Evolutionary conservation across 2,329 filamentous ascomycete species (phyloP), one percentile per base, ranked within the genome.

Genomic region (Alternaria incomplexa): DNA sequence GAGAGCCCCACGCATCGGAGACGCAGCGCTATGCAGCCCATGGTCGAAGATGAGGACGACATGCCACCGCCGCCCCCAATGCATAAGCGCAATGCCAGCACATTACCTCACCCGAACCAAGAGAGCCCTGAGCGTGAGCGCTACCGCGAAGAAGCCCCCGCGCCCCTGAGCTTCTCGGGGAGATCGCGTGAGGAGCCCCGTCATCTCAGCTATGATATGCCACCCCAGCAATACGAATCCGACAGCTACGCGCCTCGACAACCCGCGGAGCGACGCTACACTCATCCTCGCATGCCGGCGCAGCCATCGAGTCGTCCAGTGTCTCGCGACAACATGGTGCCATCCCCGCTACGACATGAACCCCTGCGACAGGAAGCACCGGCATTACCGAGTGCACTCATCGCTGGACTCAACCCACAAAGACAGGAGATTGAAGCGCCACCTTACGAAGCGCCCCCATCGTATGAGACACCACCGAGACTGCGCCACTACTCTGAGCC

Each of bases 41-140:
- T 85, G 7, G 88, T 88, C 6, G 89, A 91, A 72, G 89, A 91
- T 65, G 87, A 85, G 6, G 88, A 88, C 20, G 85, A 86, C 44
- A 73, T 79, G 36, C 79, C 80, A 12, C 80, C 80, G 17, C 79
- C 79, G 2, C 79, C 79, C 5, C 79, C 79, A 10, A 74, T 77
- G 48, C 80, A 81, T 58, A 71, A 78, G 47, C 78, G 73, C 51
- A 73, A 76, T 56, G 74, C 78, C 12, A 72, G 73, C 20, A 76
- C 75, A 3, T 25, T 78, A 10, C 63, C 68, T 8, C 74, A 76
- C 48, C 69, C 73, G 7, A 66, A 73, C 45, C 70, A 73, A 15
- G 68, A 74, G 32, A 63, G 54, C 36, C 58, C 59, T 5, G 46
- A 56, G 8, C 60, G 62, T 5, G 47, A 56, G 9, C 70, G 66